Evolutionary conservation across 1,284 basidiomycete species (phyloP), one percentile per base, ranked within the genome.

Genomic region (Rhodotorula mucilaginosa): DNA sequence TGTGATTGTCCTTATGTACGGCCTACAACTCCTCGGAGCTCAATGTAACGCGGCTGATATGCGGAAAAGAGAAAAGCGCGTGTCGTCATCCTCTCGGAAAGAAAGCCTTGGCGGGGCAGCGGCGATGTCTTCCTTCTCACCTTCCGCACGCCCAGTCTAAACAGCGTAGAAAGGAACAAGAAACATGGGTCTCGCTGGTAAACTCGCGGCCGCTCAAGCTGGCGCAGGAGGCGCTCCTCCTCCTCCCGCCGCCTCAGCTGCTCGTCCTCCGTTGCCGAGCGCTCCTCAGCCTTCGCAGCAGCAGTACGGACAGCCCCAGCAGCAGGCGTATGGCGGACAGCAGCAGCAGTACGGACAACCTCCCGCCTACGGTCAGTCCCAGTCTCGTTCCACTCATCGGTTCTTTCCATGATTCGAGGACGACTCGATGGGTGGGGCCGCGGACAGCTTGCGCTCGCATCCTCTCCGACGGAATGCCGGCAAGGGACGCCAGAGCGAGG

Each of bases 161-260:
- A 34, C 31, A 34, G 31, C 31, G 31, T 34, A n/a, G n/a, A n/a
- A n/a, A n/a, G n/a, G n/a, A n/a, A n/a, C n/a, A n/a, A n/a, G n/a
- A n/a, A n/a, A n/a, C n/a, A 63, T 63, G 62, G 62, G 62, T 12
- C 54, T 64, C 39, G 62, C 62, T 13, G 16, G 26, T 6, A 64
- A 64, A 21, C 62, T 64, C 26, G n/a, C 52, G 0, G 52, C 54
- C 54, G 54, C 54, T 13, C 54, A 56, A 29, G 29, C 26, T 16
- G 54, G 54, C 16, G 54, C 62, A 15, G 52, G 39, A 3, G 62
- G 60, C 2, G 31, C 49, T 18, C 60, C 52, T 21, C 26, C 62
- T 10, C 44, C 62, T 18, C 8, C 52, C 39, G 26, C 44, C 13
- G 39, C 39, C 1, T 8, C 39, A 0, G 39, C 39, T 44, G 39